Evolutionary conservation across 2,329 filamentous ascomycete species (phyloP), one percentile per base, ranked within the genome.

Genomic region (Tolypocladium paradoxum): DNA sequence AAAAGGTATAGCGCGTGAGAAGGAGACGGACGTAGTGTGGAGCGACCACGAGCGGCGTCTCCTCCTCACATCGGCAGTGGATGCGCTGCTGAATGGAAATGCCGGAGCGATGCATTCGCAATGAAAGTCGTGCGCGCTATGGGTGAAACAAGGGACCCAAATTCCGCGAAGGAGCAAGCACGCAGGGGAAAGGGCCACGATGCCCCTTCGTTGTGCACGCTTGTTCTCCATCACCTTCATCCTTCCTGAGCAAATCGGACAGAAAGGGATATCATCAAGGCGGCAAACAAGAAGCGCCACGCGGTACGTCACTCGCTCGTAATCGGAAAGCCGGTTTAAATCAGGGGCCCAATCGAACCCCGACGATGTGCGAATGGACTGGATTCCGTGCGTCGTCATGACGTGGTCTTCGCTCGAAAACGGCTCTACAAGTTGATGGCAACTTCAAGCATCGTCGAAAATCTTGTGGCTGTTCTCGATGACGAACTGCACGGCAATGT

Each of bases 401-500:
- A 29, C 4, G 24, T 18, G 18, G 35, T 4, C 35, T 37, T 37
- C 18, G 18, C 40, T 8, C 14, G 2, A 16, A 29, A n/a, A n/a
- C 18, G 43, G 18, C 43, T 29, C 18, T 31, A 12, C 2, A 31
- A 31, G 14, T 11, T 31, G 24, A 33, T 46, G n/a, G n/a, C 2
- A 46, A 14, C 12, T 34, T 60, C 55, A 65, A 14, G 60, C 60
- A 35, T 81, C 78, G 54, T 75, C 73, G 67, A 96, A 97, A 56
- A 96, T 87, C 60, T 79, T 81, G 63, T 89, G 81, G 66, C 87
- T 90, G 68, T 96, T 87, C 68, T 97, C 92, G 59, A 97, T 87
- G 65, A 99, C 77, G 63, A 93, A 95, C 72, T 96, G 91, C 60
- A 97, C 85, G 6, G 90, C 90, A 58, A 87, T 79, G 62, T 96